Evolutionary conservation across 805 yeast species (phyloP).

Genomic region (Candida hungchunana): DNA sequence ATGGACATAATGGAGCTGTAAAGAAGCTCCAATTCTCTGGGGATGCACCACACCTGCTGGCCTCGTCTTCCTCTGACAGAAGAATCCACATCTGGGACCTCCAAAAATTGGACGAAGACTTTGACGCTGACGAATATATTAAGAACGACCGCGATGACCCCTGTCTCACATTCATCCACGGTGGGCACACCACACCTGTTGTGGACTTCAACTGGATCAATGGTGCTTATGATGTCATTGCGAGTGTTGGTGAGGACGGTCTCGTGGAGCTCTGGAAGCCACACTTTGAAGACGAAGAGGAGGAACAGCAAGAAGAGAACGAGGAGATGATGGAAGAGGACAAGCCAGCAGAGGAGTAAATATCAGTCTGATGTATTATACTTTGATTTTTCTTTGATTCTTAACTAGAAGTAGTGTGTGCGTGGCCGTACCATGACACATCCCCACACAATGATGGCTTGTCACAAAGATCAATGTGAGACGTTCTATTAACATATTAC

Average conservation of each 20-base stretch:
- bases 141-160: slow-evolving; percentile 69
- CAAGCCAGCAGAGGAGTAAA: slow-evolving; percentile 3
- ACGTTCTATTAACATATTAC: too few species aligned
- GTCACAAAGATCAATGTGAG: too few species aligned
- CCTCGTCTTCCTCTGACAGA: slow-evolving; percentile 62
- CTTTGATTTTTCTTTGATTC: too few species aligned
- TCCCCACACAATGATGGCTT: too few species aligned
- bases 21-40: slow-evolving; percentile 53
- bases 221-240: slow-evolving; percentile 48
- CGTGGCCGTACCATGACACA: too few species aligned
- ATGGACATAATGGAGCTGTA: slow-evolving; percentile 60
- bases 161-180: slow-evolving; percentile 73
- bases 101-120: slow-evolving; percentile 50
- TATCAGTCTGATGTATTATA: too few species aligned
- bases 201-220: slow-evolving; percentile 70
- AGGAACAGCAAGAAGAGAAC: slow-evolving; percentile 35
- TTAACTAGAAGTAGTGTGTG: too few species aligned
- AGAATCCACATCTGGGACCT: slow-evolving; percentile 76
- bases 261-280: slow-evolving; percentile 70
- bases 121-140: slow-evolving; percentile 46
- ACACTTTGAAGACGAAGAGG: slow-evolving; percentile 34
- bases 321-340: slow-evolving; percentile 12
- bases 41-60: slow-evolving; percentile 45
- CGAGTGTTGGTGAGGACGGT: slow-evolving; percentile 72
- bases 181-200: slow-evolving; percentile 75